Evolutionary conservation across 768 basidiomycete species (phyloP).

Genomic region (Rhodotorula babjevae): DNA sequence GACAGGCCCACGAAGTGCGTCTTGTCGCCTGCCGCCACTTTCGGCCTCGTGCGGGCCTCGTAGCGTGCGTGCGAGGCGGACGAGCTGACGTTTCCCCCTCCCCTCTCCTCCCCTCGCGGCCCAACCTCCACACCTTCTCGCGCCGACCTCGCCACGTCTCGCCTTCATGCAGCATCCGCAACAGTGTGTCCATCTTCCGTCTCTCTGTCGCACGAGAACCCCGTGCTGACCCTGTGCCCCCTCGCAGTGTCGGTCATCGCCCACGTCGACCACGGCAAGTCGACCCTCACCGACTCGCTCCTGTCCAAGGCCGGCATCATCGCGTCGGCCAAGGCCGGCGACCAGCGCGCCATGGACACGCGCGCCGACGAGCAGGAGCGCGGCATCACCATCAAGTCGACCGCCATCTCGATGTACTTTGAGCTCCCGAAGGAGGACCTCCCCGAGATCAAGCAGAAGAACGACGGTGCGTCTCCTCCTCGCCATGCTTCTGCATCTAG

Average conservation of each 20-base stretch:
- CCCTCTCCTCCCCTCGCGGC: conserved; percentile 3
- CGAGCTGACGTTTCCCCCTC: conserved; percentile 15
- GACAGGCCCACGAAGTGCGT: conserved; percentile 42
- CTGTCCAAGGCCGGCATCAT: conserved; percentile 99
- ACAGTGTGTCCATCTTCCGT: conserved; percentile 17
- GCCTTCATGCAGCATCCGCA: conserved; percentile 33
- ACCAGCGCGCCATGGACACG: conserved; percentile 87
- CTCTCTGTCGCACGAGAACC: no score
- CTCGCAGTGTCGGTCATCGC: conserved; percentile 51
- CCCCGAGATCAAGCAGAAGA: conserved; percentile 83
- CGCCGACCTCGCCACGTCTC: background rate
- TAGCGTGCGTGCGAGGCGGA: background rate
- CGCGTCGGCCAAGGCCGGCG: conserved; percentile 86
- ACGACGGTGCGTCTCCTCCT: conserved; percentile 59
- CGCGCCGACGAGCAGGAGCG: conserved; percentile 98
- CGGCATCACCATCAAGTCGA: conserved; percentile 99
- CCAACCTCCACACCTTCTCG: background rate
- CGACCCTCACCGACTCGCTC: conserved; percentile 95
- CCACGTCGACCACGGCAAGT: conserved; percentile 98
- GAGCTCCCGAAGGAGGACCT: conserved; percentile 87
- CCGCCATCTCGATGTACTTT: conserved; percentile 99
- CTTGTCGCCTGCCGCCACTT: background rate
- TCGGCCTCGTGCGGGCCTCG: fast-evolving
- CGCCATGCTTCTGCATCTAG: background rate
- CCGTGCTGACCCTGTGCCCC: background rate